Conservation (phyloP, 192 early-diverging fungal genomes). For the Backusella psychrophila region DNA sequence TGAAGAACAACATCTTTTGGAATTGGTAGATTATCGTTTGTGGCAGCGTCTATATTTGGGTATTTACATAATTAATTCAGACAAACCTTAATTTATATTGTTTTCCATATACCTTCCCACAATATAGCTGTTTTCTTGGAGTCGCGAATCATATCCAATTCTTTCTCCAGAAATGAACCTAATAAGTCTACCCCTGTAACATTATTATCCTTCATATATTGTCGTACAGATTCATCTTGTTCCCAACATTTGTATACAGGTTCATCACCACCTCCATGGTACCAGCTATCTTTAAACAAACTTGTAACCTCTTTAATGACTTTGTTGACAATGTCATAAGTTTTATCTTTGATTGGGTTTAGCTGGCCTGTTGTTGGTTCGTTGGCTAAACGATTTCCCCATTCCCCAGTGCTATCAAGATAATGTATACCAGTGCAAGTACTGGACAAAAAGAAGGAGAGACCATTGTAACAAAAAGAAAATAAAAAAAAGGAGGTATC, state of each 20-base stretch:
- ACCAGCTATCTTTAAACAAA: slow-evolving; percentile 67
- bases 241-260: slow-evolving; percentile 71
- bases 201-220: slow-evolving; percentile 38
- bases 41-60: slow-evolving; percentile 42
- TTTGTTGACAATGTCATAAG: slow-evolving; percentile 56
- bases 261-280: slow-evolving; percentile 82
- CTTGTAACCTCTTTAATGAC: slow-evolving; percentile 66
- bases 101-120: slow-evolving; percentile 67
- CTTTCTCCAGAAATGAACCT: slow-evolving; percentile 44
- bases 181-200: slow-evolving; percentile 25
- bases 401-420: slow-evolving; percentile 41
- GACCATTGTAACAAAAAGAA: background rate
- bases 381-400: slow-evolving; percentile 50
- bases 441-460: background rate
- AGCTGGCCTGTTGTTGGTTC: slow-evolving; percentile 86
- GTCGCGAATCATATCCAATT: slow-evolving; percentile 37
- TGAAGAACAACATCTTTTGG: slow-evolving; percentile 65
- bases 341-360: slow-evolving; percentile 63
- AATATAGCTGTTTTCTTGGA: slow-evolving; percentile 57
- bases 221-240: slow-evolving; percentile 35
- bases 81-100: background rate
- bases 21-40: slow-evolving; percentile 42
- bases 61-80: background rate
- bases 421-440: slow-evolving; percentile 36
- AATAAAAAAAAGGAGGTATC: background rate